phyloP scores from a whole-genome alignment of 108 stramenopile genomes.

The Cyclostephanos invisitatus region DNA sequence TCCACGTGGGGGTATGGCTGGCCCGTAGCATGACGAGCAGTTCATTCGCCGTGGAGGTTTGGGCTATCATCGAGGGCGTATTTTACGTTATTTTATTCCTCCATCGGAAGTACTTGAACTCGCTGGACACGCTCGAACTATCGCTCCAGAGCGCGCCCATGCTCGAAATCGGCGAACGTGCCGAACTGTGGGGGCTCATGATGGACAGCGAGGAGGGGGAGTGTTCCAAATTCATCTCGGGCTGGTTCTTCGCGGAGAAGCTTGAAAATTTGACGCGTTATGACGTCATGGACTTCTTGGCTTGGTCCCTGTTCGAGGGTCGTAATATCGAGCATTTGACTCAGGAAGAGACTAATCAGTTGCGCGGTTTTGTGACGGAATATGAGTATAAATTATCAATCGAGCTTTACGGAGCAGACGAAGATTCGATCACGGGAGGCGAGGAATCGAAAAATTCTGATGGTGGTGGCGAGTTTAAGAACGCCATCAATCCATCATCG shows the following conservation, averaged over 20 bases:
- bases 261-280: conserved; percentile 75
- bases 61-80: conserved; percentile 81
- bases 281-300: conserved; percentile 79
- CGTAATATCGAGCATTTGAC: conserved; percentile 90
- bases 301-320: conserved; percentile 87
- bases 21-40: conserved; percentile 55
- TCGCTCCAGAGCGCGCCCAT: conserved; percentile 75
- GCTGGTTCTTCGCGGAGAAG: conserved; percentile 86
- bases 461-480: conserved; percentile 1
- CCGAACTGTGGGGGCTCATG: conserved; percentile 70
- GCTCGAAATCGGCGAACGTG: conserved; percentile 63
- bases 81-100: conserved; percentile 71
- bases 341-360: conserved; percentile 62
- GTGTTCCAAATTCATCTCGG: conserved; percentile 59
- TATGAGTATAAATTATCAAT: conserved; percentile 69
- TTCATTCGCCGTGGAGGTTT: conserved; percentile 63
- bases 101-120: conserved; percentile 68
- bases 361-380: conserved; percentile 70
- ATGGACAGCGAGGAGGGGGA: conserved; percentile 59
- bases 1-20: conserved; percentile 56
- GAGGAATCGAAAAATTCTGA: conserved; percentile 20
- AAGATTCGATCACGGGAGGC: not conserved
- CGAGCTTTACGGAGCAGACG: conserved; percentile 59
- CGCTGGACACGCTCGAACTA: conserved; percentile 75
- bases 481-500: conserved; percentile 9